These are phyloP conservation scores for Microsporum ferrugineum DNA, from an alignment of 2,329 filamentous ascomycete genomes.

Conservation along the genomic window DNA sequence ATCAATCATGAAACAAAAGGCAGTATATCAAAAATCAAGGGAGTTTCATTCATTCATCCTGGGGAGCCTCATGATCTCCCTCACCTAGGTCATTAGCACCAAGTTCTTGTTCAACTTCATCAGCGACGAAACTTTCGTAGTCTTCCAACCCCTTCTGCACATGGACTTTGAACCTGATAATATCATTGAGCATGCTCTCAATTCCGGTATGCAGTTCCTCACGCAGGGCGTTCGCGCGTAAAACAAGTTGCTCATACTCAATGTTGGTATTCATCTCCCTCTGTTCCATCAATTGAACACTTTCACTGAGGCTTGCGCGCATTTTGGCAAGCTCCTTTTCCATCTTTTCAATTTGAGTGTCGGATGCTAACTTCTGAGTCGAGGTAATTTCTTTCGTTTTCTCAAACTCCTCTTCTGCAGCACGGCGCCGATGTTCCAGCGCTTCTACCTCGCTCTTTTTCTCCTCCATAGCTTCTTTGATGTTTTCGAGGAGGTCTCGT, in stretches of 20 bases:
- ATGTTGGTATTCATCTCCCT: slow-evolving; percentile 94
- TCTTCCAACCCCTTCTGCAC: slow-evolving; percentile 85
- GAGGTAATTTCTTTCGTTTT: slow-evolving; percentile 80
- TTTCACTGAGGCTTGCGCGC: slow-evolving; percentile 70
- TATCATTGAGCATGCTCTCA: slow-evolving; percentile 89
- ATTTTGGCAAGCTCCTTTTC: slow-evolving; percentile 96
- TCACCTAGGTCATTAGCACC: slow-evolving; percentile 43
- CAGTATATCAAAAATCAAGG: not conserved
- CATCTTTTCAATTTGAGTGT: slow-evolving; percentile 96
- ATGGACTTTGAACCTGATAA: slow-evolving; percentile 98
- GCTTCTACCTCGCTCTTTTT: slow-evolving; percentile 87
- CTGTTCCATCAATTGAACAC: slow-evolving; percentile 84
- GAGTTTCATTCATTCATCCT: not conserved
- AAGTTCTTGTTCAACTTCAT: slow-evolving; percentile 80
- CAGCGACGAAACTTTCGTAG: slow-evolving; percentile 85
- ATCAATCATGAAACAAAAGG: slow-evolving; percentile 8
- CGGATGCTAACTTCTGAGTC: slow-evolving; percentile 76
- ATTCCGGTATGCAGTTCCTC: slow-evolving; percentile 97
- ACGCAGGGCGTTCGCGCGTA: slow-evolving; percentile 69
- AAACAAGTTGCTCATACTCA: slow-evolving; percentile 87
- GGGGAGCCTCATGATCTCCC: not conserved
- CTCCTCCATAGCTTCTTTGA: slow-evolving; percentile 94
- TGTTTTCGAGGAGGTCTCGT: slow-evolving; percentile 82
- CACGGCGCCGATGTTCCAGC: slow-evolving; percentile 73
- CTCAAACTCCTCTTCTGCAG: slow-evolving; percentile 87